These are phyloP conservation scores for Chiua virens DNA, from an alignment of 768 basidiomycete genomes.

Conservation along the genomic window DNA sequence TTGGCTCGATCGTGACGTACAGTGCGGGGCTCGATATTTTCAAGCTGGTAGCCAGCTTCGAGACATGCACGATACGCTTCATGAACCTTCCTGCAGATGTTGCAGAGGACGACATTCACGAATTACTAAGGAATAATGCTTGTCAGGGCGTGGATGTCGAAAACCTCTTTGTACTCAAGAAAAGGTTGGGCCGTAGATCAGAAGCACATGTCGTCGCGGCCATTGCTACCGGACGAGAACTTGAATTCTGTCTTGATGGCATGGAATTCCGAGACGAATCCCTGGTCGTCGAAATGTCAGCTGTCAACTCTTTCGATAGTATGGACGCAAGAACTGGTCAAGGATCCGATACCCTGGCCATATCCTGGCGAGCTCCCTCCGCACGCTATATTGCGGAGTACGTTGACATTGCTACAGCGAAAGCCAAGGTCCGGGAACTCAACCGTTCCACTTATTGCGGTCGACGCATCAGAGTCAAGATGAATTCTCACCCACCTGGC, in stretches of 20 bases:
- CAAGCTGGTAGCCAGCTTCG: conserved; percentile 45
- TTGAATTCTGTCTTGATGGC: conserved; percentile 46
- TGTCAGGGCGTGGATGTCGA: conserved; percentile 40
- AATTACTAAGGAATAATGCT: conserved; percentile 42
- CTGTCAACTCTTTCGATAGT: conserved; percentile 23
- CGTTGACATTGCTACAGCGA: conserved; percentile 5
- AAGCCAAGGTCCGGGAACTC: no score
- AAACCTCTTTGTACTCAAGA: conserved; percentile 1
- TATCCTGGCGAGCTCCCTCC: conserved; percentile 48
- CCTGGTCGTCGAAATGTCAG: conserved; percentile 41
- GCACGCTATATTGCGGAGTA: conserved; percentile 42
- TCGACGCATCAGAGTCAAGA: conserved; percentile 41
- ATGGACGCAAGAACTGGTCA: conserved; percentile 34
- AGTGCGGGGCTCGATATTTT: conserved; percentile 44
- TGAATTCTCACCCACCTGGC: conserved; percentile 39
- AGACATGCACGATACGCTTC: conserved; percentile 45
- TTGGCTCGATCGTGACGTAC: conserved; percentile 45
- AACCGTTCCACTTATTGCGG: no score
- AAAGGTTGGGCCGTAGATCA: conserved; percentile 23
- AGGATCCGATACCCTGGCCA: conserved; percentile 36
- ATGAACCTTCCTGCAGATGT: conserved; percentile 43
- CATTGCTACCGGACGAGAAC: conserved; percentile 36
- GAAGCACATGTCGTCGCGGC: conserved; percentile 44
- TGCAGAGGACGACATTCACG: conserved; percentile 36
- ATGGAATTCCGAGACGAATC: conserved; percentile 42